A percentile compares a stretch with the other conserved stretches of the same genome.
Evolutionary conservation across 257 asterid genomes (phyloP).

Genomic region (Lantana camara): DNA sequence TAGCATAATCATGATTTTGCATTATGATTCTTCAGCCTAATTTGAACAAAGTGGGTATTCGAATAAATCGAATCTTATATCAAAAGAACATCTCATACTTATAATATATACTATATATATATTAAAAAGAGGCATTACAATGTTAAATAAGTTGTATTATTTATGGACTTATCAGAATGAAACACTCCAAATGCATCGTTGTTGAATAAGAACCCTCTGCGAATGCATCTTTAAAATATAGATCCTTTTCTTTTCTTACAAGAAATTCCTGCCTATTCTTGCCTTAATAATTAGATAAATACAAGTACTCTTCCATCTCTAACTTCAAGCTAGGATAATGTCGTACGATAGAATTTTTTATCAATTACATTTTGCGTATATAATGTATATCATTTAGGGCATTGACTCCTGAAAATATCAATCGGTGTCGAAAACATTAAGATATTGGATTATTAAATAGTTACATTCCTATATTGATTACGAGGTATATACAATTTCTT

Average conservation of each 20-base stretch:
- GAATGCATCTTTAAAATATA: conserved; percentile 6
- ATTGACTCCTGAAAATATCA: neutral
- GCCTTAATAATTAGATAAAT: conserved; percentile 12
- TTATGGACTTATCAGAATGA: neutral
- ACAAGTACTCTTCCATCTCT: conserved; percentile 10
- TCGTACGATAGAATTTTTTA: too few species aligned
- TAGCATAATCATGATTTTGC: conserved; percentile 4
- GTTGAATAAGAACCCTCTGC: neutral
- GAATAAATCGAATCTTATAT: conserved; percentile 14
- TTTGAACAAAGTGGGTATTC: conserved; percentile 8
- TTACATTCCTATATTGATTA: neutral
- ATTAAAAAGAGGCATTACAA: neutral
- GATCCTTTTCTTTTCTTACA: neutral
- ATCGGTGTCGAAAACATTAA: too few species aligned
- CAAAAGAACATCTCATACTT: conserved; percentile 12
- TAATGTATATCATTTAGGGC: conserved; percentile 2
- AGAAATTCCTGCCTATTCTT: conserved; percentile 1
- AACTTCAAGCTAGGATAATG: too few species aligned
- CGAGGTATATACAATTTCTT: neutral
- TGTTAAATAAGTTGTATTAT: neutral
- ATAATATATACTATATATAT: too few species aligned
- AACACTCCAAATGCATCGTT: neutral
- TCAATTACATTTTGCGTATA: neutral
- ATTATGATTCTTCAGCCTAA: conserved; percentile 20
- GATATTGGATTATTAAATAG: too few species aligned